Percentiles rank a stretch among this genome's conserved stretches.
Evolutionary conservation across 2,329 filamentous ascomycete genomes (phyloP).

Genomic region (Chaetomium olivaceum): DNA sequence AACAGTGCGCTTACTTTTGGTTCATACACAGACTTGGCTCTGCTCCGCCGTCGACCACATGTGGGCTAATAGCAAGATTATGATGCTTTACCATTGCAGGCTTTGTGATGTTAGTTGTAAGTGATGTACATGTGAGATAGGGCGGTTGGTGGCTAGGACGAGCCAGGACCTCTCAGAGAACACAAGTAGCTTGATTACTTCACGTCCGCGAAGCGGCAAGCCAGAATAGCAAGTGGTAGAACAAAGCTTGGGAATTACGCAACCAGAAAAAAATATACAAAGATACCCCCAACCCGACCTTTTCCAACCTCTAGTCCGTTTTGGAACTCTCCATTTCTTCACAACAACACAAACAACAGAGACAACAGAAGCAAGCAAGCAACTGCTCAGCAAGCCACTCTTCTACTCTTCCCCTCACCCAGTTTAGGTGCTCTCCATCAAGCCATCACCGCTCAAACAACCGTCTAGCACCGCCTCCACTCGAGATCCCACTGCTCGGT

Average conservation of each 20-base stretch:
- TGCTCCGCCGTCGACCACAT: not conserved
- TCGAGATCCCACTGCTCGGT: conserved; percentile 42
- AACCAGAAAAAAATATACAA: conserved; percentile 5
- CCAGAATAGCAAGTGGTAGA: conserved; percentile 47
- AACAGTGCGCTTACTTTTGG: not conserved
- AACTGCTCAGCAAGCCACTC: not conserved
- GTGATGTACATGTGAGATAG: not conserved
- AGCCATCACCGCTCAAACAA: conserved; percentile 9
- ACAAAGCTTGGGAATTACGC: conserved; percentile 63
- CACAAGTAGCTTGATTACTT: not conserved
- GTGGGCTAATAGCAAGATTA: too few relatives aligned
- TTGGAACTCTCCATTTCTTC: not conserved
- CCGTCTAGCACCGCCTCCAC: conserved; percentile 43
- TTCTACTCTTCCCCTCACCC: not conserved
- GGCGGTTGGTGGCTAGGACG: not conserved
- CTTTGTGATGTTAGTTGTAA: not conserved
- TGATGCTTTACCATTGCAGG: too few relatives aligned
- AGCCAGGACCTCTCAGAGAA: not conserved
- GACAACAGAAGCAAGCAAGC: not conserved
- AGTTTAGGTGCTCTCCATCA: too few relatives aligned
- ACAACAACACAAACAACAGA: not conserved
- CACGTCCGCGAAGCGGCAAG: not conserved
- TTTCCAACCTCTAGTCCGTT: conserved; percentile 7
- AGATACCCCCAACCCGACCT: not conserved
- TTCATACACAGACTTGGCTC: not conserved